phyloP scores from a whole-genome alignment of 371 early-diverging fungal genomes.

The Rhizomucor miehei region DNA sequence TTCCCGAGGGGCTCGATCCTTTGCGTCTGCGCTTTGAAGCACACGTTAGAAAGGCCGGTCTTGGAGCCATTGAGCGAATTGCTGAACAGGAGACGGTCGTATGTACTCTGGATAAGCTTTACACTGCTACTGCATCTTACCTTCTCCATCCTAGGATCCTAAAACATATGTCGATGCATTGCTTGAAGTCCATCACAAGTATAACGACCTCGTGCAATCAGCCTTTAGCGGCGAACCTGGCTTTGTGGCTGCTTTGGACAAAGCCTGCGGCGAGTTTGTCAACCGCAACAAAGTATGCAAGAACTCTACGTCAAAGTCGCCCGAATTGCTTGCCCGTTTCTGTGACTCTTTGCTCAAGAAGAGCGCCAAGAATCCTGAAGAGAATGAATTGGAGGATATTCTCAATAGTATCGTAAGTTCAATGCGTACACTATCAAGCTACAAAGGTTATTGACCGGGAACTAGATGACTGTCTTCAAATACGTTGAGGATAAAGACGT shows the following conservation, averaged over 20 bases:
- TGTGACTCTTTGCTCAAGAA: conserved; percentile 84
- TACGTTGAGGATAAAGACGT: conserved; percentile 90
- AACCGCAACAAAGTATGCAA: conserved; percentile 86
- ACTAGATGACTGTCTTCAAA: conserved; percentile 74
- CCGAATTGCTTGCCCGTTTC: conserved; percentile 84
- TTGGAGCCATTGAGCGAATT: conserved; percentile 79
- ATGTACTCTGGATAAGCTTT: conserved; percentile 1
- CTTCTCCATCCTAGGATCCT: conserved; percentile 58
- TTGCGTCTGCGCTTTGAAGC: conserved; percentile 77
- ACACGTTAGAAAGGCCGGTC: conserved; percentile 83
- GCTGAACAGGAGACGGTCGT: conserved; percentile 61
- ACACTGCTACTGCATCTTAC: not conserved
- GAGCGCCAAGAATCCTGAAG: conserved; percentile 80
- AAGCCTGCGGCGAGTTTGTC: conserved; percentile 90
- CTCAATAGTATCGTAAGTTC: conserved; percentile 79
- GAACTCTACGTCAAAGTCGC: conserved; percentile 67
- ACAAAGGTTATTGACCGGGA: not conserved
- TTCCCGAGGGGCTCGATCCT: conserved; percentile 79
- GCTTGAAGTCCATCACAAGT: conserved; percentile 79
- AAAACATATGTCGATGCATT: conserved; percentile 82
- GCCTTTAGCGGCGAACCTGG: conserved; percentile 88
- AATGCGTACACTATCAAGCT: not conserved
- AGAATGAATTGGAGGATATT: conserved; percentile 81
- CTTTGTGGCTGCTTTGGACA: conserved; percentile 88
- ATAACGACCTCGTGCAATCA: conserved; percentile 65